Conservation (phyloP, 257 asterid species). For the Gynochthodes officinalis region DNA sequence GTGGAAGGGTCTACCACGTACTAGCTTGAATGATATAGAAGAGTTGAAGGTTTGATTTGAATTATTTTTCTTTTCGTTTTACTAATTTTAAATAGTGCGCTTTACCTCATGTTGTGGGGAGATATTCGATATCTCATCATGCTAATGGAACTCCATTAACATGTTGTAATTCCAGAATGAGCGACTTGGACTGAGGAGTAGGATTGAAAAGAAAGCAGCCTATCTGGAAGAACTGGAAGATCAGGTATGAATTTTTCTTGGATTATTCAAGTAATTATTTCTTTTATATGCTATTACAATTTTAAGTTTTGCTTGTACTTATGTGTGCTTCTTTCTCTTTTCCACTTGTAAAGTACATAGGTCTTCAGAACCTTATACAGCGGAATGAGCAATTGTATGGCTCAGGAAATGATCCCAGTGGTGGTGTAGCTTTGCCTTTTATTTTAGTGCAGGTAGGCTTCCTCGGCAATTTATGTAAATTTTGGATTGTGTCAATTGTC, state of each 20-base stretch:
- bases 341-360: conserved; percentile 46
- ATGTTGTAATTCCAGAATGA: conserved; percentile 56
- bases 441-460: conserved; percentile 86
- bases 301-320: not conserved
- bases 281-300: not conserved
- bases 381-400: conserved; percentile 82
- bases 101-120: not conserved
- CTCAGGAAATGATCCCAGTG: conserved; percentile 86
- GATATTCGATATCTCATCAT: not conserved
- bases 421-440: conserved; percentile 96
- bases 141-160: not conserved
- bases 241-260: conserved; percentile 48
- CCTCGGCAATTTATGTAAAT: conserved; percentile 10
- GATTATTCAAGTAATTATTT: not conserved
- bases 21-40: conserved; percentile 83
- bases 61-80: conserved; percentile 6
- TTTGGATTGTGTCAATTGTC: not conserved
- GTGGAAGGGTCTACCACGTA: conserved; percentile 95
- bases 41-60: conserved; percentile 53
- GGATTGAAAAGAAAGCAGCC: conserved; percentile 86
- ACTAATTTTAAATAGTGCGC: not conserved
- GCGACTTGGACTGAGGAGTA: conserved; percentile 63
- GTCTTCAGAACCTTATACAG: conserved; percentile 79
- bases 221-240: conserved; percentile 91
- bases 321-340: conserved; percentile 1